A percentile compares a stretch with the other conserved stretches of the same genome.
Evolutionary conservation across 176 grass and related monocot genomes (phyloP).

Genomic region (Cenchrus fungigraminus): DNA sequence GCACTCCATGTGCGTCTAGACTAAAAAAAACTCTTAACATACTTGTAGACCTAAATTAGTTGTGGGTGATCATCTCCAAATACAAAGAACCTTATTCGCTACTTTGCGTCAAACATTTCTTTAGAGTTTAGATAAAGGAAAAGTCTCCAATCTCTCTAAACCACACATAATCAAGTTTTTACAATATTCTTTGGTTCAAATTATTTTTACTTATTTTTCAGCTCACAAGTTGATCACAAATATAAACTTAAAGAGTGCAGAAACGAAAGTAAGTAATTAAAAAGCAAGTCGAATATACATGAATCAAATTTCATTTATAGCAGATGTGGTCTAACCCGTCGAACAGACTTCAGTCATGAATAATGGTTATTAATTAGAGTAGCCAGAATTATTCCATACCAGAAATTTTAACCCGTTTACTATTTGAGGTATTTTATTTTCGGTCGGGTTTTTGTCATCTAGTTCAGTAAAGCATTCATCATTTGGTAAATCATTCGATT

Average conservation of each 20-base stretch:
- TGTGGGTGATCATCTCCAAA: neutral
- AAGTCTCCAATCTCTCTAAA: no score
- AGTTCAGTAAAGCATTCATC: neutral
- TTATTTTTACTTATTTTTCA: no score
- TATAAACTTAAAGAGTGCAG: no score
- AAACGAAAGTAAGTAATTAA: no score
- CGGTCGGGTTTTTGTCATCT: neutral
- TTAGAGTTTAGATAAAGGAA: no score
- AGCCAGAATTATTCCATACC: neutral
- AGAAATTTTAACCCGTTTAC: neutral
- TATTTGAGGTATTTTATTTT: neutral
- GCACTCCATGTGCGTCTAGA: neutral
- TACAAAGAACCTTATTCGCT: neutral
- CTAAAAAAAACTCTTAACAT: neutral
- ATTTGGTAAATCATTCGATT: neutral
- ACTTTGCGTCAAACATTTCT: neutral
- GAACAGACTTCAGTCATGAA: neutral
- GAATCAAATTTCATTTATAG: neutral
- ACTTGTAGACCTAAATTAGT: neutral
- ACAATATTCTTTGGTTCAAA: no score
- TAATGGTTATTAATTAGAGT: neutral
- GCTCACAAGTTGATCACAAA: no score
- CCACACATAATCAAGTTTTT: no score
- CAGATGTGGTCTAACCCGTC: neutral
- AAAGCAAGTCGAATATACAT: neutral